Conservation (phyloP, 768 basidiomycete species). For the Termitomyces bulborhizus region DNA sequence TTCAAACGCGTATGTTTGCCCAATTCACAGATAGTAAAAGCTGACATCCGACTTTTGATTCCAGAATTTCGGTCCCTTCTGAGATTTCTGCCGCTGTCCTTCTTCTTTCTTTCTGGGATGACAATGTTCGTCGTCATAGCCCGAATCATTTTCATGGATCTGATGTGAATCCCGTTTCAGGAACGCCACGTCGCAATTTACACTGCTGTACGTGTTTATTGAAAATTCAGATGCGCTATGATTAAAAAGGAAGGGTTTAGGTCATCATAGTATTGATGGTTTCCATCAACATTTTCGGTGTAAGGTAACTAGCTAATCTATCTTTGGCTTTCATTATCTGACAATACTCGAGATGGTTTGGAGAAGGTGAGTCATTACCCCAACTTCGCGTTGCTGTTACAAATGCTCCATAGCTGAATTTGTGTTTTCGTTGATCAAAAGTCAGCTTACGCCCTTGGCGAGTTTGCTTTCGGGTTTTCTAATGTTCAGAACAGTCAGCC, state of each 20-base stretch:
- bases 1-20: constrained; percentile 28
- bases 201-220: constrained; percentile 31
- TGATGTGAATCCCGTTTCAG: constrained; percentile 20
- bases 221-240: not conserved
- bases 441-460: constrained; percentile 25
- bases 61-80: constrained; percentile 59
- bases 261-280: constrained; percentile 52
- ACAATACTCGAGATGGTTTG: constrained; percentile 42
- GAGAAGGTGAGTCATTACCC: constrained; percentile 41
- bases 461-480: not conserved
- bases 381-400: not conserved
- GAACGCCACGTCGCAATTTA: constrained; percentile 46
- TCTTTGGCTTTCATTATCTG: not conserved
- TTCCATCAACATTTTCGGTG: constrained; percentile 64
- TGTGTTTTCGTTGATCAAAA: constrained; percentile 58
- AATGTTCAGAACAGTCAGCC: constrained; percentile 30
- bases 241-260: constrained; percentile 1
- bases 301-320: constrained; percentile 31
- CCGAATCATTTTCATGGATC: not conserved
- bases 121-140: constrained; percentile 32
- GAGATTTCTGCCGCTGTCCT: constrained; percentile 71
- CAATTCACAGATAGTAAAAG: not conserved
- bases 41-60: not conserved
- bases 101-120: constrained; percentile 69
- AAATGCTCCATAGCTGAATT: constrained; percentile 46